Evolutionary conservation across 257 asterid genomes (phyloP).

Genomic region (Gentiana dahurica): DNA sequence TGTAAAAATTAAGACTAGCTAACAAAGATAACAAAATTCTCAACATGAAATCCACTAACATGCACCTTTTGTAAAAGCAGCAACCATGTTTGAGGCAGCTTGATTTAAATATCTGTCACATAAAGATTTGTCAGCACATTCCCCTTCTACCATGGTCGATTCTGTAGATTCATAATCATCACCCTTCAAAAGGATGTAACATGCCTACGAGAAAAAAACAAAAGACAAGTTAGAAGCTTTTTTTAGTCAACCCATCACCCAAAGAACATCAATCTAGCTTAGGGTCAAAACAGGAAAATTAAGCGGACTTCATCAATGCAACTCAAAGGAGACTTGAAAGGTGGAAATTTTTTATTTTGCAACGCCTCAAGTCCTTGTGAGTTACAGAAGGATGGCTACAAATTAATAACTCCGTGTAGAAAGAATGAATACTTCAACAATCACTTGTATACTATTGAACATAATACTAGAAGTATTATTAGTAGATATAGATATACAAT

Average conservation of each 20-base stretch:
- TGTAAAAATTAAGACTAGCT: background rate
- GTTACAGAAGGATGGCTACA: too few relatives aligned
- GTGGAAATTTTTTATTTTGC: too few relatives aligned
- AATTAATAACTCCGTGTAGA: too few relatives aligned
- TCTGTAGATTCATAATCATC: conserved; percentile 39
- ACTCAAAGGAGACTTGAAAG: background rate
- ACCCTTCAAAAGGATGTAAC: conserved; percentile 53
- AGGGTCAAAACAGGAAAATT: background rate
- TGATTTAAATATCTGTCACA: conserved; percentile 48
- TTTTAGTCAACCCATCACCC: background rate
- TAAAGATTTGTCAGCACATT: conserved; percentile 33
- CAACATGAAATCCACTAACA: conserved; percentile 3
- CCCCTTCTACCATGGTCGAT: conserved; percentile 40
- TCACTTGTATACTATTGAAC: too few relatives aligned
- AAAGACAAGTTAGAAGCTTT: conserved; percentile 12
- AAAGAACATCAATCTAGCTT: too few relatives aligned
- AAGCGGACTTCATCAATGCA: background rate
- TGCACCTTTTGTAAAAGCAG: conserved; percentile 57
- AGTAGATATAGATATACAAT: too few relatives aligned
- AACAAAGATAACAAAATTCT: background rate
- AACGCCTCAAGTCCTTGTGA: too few relatives aligned
- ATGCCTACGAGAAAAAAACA: conserved; percentile 47
- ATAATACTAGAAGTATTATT: too few relatives aligned
- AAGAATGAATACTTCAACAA: too few relatives aligned
- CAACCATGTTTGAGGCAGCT: conserved; percentile 47